These are phyloP conservation scores for Eimeria zaria DNA, from an alignment of 169 alveolate genomes.

Conservation along the genomic window DNA sequence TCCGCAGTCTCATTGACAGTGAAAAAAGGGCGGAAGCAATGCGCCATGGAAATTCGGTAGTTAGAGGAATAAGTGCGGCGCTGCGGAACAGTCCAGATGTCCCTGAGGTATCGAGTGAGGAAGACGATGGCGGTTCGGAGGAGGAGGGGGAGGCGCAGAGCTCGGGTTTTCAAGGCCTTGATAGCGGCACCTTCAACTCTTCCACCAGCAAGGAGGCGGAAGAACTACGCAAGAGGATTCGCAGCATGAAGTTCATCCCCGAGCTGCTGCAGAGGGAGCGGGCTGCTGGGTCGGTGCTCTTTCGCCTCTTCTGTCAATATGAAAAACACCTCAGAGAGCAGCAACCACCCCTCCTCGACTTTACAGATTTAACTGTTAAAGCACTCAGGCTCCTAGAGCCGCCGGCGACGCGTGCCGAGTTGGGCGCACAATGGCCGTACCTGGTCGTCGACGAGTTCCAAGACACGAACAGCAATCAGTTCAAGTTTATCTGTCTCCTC, in stretches of 20 bases:
- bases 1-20: slow-evolving; percentile 1
- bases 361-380: slow-evolving; percentile 84
- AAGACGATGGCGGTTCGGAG: slow-evolving; percentile 12
- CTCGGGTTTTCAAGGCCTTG: background rate
- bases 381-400: slow-evolving; percentile 85
- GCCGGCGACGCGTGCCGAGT: slow-evolving; percentile 73
- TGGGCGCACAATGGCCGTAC: slow-evolving; percentile 86
- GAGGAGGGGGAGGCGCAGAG: slow-evolving; percentile 39
- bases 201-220: slow-evolving; percentile 66
- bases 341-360: slow-evolving; percentile 88
- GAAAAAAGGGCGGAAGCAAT: slow-evolving; percentile 35
- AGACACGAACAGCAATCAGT: slow-evolving; percentile 90
- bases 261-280: slow-evolving; percentile 70
- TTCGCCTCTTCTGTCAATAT: slow-evolving; percentile 65
- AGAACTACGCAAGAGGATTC: slow-evolving; percentile 63
- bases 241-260: slow-evolving; percentile 51
- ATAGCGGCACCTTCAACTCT: background rate
- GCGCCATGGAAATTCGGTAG: slow-evolving; percentile 11
- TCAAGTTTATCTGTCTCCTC: slow-evolving; percentile 85
- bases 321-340: slow-evolving; percentile 69
- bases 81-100: slow-evolving; percentile 25
- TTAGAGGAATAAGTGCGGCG: slow-evolving; percentile 25
- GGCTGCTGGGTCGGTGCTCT: slow-evolving; percentile 68
- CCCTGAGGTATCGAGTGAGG: slow-evolving; percentile 62
- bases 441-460: slow-evolving; percentile 92